Base-by-base conservation (phyloP, 345 rosid species). In the Brassica juncea region DNA sequence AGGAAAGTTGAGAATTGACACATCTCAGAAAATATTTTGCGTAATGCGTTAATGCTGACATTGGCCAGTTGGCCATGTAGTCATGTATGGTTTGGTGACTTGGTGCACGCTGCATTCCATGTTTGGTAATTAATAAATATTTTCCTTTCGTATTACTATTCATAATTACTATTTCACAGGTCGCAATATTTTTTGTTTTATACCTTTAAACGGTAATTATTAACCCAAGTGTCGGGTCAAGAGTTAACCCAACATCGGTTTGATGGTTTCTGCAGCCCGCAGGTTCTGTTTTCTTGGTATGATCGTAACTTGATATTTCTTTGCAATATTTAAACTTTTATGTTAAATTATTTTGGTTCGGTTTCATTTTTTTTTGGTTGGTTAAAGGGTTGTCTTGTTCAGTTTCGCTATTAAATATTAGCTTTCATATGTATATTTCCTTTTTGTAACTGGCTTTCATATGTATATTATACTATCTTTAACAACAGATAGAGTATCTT, bases 241-340 rank as follows among this genome's bases (percentile, higher is more conserved):
- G 52, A 74, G 25, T 61, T 68, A 69, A 80, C 82, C 60, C 78
- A 80, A 52, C 82, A 74, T 63, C n/a, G 75, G 65, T 73, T 67
- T 59, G 42, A 65, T 79, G 74, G 58, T 59, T 49, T 79, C 60
- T 54, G 60, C 58, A 47, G 55, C 55, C 55, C 68, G 70, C 58
- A 73, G 70, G 54, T 73, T 67, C 28, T 73, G 65, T 60, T 79
- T 49, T 73, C 74, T 73, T 31, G 65, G 39, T 47, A n/a, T 73
- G 31, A n/a, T 67, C 78, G 82, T 60, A 70, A 37, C 58, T 54
- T 63, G 16, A 31, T 62, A 9, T n/a, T 77, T 25, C 31, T 63
- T 77, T 68, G 39, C 16, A 69, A 32, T 47, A 37, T 32, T 44
- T 31, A 37, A 15, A 14, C 23, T 75, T 25, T 1, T 12, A 27